These are phyloP conservation scores for Dictyostelium firmibasis DNA, from an alignment of 78 protist genomes.

Conservation along the genomic window DNA sequence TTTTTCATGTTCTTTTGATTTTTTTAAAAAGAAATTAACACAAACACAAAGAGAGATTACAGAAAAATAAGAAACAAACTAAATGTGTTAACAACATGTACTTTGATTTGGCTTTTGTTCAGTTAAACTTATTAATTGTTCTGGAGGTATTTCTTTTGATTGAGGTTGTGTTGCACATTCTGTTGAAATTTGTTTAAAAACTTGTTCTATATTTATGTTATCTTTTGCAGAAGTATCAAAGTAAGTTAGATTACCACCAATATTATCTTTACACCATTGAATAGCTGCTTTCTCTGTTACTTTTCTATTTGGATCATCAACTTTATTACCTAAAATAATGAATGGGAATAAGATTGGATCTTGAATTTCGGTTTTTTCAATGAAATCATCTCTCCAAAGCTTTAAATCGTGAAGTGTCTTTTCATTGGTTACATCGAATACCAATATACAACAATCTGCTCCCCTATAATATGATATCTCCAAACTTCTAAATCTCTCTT, in stretches of 20 bases:
- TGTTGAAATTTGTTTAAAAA: conserved; percentile 31
- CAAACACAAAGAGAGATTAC: no score
- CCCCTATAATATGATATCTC: conserved; percentile 85
- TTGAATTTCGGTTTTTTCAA: conserved; percentile 53
- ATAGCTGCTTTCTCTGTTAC: conserved; percentile 28
- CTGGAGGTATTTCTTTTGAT: neutral
- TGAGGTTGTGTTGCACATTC: neutral
- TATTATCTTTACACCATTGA: neutral
- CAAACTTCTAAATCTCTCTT: conserved; percentile 83
- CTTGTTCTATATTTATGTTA: conserved; percentile 59
- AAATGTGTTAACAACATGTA: neutral
- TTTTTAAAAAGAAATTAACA: no score
- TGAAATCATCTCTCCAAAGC: conserved; percentile 79
- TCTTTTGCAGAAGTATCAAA: conserved; percentile 69
- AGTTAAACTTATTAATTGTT: neutral
- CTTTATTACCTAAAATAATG: conserved; percentile 74
- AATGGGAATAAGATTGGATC: conserved; percentile 68
- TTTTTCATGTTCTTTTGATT: no score
- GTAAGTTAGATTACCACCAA: conserved; percentile 59
- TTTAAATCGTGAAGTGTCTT: conserved; percentile 55
- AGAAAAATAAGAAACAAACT: no score
- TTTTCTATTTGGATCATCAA: conserved; percentile 55
- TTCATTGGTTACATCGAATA: conserved; percentile 76
- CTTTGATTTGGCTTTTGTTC: neutral
- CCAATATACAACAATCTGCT: conserved; percentile 86